Evolutionary conservation across 805 yeast genomes (phyloP).

Genomic region (Wickerhamomyces subpelliculosus): DNA sequence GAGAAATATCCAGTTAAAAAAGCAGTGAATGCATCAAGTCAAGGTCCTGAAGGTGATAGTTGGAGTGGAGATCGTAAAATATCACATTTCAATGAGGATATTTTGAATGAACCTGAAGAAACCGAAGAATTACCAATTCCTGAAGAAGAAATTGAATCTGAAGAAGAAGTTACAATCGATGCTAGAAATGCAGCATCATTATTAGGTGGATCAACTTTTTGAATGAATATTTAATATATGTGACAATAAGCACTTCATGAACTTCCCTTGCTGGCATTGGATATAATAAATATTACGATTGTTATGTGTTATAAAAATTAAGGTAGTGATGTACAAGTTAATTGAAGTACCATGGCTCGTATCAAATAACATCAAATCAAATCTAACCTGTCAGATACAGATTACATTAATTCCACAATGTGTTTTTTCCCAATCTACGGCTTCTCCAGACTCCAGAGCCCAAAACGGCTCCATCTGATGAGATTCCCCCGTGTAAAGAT

Average conservation of each 20-base stretch:
- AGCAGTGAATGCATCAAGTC: slow-evolving; percentile 26
- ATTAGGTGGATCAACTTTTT: slow-evolving; percentile 71
- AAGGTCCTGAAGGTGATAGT: slow-evolving; percentile 44
- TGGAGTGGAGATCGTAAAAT: slow-evolving; percentile 49
- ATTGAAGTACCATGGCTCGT: too few species aligned
- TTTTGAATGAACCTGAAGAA: slow-evolving; percentile 11
- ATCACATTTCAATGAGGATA: slow-evolving; percentile 25
- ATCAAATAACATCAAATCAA: too few species aligned
- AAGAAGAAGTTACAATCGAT: slow-evolving; percentile 44
- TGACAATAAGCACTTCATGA: background rate
- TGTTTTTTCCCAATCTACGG: too few species aligned
- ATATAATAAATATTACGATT: background rate
- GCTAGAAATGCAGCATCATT: slow-evolving; percentile 80
- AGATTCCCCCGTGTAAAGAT: too few species aligned
- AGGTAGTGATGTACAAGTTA: too few species aligned
- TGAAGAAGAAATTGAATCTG: slow-evolving; percentile 23
- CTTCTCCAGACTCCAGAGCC: too few species aligned
- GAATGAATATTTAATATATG: slow-evolving; percentile 4
- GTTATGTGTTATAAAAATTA: too few species aligned
- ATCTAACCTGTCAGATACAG: too few species aligned
- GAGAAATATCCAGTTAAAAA: slow-evolving; percentile 40
- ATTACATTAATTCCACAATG: too few species aligned
- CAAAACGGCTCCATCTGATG: too few species aligned
- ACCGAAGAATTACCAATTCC: slow-evolving; percentile 11
- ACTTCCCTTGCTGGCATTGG: too few species aligned